Conservation (phyloP, 345 rosid species). For the Eucalyptus sp. region DNA sequence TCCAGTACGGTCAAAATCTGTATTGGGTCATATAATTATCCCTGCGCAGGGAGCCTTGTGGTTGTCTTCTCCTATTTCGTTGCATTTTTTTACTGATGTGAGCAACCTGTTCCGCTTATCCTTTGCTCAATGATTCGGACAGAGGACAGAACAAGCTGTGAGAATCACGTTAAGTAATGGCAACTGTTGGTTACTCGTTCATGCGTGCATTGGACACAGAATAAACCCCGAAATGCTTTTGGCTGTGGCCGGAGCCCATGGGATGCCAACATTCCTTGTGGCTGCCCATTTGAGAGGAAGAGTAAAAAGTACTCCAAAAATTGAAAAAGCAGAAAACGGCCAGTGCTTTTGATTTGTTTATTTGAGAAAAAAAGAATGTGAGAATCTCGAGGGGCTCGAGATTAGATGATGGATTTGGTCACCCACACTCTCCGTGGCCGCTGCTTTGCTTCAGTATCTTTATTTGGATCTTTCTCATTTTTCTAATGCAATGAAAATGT, state of each 20-base stretch:
- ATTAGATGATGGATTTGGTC: neutral
- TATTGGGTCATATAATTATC: neutral
- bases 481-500: neutral
- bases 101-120: neutral
- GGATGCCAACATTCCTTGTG: neutral
- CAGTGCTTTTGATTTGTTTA: neutral
- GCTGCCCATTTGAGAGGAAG: neutral
- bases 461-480: neutral
- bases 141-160: neutral
- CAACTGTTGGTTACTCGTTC: neutral
- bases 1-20: neutral
- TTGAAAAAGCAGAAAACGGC: neutral
- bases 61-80: neutral
- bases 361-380: neutral
- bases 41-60: neutral
- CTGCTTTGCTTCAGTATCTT: neutral
- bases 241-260: neutral
- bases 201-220: neutral
- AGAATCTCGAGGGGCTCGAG: neutral
- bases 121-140: neutral
- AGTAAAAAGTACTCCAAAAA: neutral
- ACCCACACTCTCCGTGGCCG: neutral
- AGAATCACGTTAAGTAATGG: neutral
- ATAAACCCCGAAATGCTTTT: neutral
- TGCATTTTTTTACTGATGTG: neutral